A percentile compares a stretch with the other conserved stretches of the same genome.
Evolutionary conservation across 768 basidiomycete species (phyloP).

Genomic region (Tricholoma sp.): DNA sequence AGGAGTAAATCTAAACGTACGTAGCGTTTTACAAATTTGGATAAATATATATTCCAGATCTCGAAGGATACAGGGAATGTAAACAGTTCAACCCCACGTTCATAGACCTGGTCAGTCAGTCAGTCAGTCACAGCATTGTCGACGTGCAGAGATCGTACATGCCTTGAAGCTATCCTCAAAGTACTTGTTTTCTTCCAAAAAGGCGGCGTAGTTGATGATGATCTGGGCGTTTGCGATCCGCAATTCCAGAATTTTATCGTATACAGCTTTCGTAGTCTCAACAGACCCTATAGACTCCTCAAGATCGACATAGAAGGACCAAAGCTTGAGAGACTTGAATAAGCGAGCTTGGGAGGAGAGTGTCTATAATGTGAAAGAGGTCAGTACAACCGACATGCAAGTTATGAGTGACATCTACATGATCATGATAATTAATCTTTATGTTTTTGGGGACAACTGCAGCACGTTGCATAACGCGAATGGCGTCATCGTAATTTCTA

Average conservation of each 20-base stretch:
- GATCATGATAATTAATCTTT: slow-evolving; percentile 92
- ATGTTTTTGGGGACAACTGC: slow-evolving; percentile 85
- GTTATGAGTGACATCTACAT: slow-evolving; percentile 44
- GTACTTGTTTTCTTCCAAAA: slow-evolving; percentile 96
- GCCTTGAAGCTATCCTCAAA: slow-evolving; percentile 99
- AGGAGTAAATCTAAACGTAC: slow-evolving; percentile 39
- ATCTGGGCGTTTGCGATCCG: slow-evolving; percentile 98
- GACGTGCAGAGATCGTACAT: slow-evolving; percentile 6
- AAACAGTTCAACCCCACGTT: slow-evolving; percentile 94
- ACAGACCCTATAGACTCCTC: slow-evolving; percentile 96
- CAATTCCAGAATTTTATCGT: slow-evolving; percentile 94
- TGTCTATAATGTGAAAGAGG: slow-evolving; percentile 37
- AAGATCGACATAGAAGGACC: slow-evolving; percentile 98
- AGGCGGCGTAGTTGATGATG: slow-evolving; percentile 95
- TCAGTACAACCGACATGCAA: neutral
- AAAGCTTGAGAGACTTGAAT: slow-evolving; percentile 97
- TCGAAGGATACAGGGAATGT: slow-evolving; percentile 98
- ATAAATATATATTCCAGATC: slow-evolving; percentile 98
- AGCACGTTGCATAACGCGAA: slow-evolving; percentile 95
- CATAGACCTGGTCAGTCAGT: slow-evolving; percentile 63
- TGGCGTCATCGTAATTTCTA: slow-evolving; percentile 95
- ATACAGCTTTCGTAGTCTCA: slow-evolving; percentile 86
- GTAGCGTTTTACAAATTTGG: slow-evolving; percentile 96
- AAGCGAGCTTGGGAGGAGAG: slow-evolving; percentile 83
- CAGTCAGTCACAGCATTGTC: slow-evolving; percentile 1